Percentiles rank a stretch among this genome's conserved stretches.
These are phyloP conservation scores for Corymbia calophylla DNA, from an alignment of 441 rosid genomes.

Conservation along the genomic window DNA sequence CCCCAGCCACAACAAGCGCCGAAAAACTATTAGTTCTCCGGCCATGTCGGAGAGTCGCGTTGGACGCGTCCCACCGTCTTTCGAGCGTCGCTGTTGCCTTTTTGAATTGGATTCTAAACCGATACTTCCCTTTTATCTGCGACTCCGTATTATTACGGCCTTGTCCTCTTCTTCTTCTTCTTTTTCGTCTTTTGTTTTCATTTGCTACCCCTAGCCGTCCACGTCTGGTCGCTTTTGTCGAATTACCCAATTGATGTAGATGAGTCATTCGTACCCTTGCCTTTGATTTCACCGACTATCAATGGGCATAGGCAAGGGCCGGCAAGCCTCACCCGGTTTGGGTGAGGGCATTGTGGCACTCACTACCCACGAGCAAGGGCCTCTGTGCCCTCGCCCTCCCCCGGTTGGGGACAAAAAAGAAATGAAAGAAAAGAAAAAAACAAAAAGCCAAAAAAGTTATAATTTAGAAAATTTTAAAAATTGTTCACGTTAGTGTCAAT, in stretches of 20 bases:
- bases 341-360: neutral
- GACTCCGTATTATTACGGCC: neutral
- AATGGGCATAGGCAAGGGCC: too few relatives aligned
- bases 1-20: neutral
- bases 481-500: rapidly evolving
- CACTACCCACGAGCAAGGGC: neutral
- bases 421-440: too few relatives aligned
- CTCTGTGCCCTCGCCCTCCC: neutral
- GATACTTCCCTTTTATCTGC: neutral
- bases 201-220: neutral
- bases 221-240: neutral
- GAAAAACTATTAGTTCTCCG: neutral
- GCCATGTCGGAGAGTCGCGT: neutral
- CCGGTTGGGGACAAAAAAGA: neutral
- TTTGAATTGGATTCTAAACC: neutral
- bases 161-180: neutral
- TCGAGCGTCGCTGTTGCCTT: neutral
- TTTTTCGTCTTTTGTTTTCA: neutral
- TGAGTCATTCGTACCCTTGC: neutral
- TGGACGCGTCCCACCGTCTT: neutral
- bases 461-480: too few relatives aligned
- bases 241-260: neutral
- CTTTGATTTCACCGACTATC: neutral
- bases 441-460: neutral
- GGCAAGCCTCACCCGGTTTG: too few relatives aligned